Conservation (phyloP, 2,329 filamentous ascomycete species). For the Sporothrix euskadiensis region DNA sequence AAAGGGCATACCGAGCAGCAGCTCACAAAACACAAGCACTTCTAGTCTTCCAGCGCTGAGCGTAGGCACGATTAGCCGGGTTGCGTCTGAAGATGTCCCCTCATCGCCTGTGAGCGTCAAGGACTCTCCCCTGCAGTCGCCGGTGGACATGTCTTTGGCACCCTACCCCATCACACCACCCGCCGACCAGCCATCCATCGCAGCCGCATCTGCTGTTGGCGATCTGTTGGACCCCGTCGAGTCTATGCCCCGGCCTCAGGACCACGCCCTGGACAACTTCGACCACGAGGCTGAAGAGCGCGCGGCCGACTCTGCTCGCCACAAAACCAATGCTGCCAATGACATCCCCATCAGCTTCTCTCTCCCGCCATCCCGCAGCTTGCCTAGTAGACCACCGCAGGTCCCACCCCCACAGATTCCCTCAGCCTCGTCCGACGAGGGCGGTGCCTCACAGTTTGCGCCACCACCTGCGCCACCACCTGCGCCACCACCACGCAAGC, state of each 20-base stretch:
- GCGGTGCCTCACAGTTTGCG: constrained; percentile 53
- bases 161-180: constrained; percentile 67
- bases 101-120: constrained; percentile 21
- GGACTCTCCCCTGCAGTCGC: constrained; percentile 43
- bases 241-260: constrained; percentile 61
- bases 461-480: constrained; percentile 52
- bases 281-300: constrained; percentile 57
- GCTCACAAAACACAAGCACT: neutral
- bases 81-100: neutral
- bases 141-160: constrained; percentile 60
- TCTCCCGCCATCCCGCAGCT: constrained; percentile 58
- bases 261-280: constrained; percentile 59
- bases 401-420: constrained; percentile 55
- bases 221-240: constrained; percentile 58
- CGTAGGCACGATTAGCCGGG: neutral
- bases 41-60: neutral
- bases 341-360: constrained; percentile 54
- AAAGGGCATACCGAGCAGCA: neutral
- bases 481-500: constrained; percentile 69
- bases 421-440: constrained; percentile 42
- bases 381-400: constrained; percentile 54
- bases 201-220: constrained; percentile 47
- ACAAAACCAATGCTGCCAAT: constrained; percentile 47
- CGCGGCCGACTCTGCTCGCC: constrained; percentile 48
- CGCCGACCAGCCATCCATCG: constrained; percentile 49